Evolutionary conservation across 2,329 filamentous ascomycete species (phyloP).

Genomic region (Mycosphaerella arachidis): DNA sequence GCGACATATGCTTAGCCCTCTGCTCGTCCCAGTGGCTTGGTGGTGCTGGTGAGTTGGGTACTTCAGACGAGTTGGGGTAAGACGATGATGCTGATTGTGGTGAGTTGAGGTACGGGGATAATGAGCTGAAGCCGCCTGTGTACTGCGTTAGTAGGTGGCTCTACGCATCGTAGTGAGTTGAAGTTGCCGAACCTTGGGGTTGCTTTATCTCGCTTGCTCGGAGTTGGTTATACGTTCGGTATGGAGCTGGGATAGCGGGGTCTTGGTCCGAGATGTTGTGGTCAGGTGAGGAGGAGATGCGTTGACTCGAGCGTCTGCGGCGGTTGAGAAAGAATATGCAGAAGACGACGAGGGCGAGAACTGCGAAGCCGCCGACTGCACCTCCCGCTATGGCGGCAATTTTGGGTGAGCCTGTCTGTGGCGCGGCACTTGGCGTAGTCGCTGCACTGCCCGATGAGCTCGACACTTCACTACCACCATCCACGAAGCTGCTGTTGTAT

Average conservation of each 20-base stretch:
- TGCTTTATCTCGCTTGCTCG: not conserved
- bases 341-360: not conserved
- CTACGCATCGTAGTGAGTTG: not conserved
- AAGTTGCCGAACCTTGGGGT: not conserved
- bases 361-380: conserved; percentile 2
- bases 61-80: not conserved
- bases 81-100: not conserved
- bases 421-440: not conserved
- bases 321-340: not conserved
- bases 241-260: not conserved
- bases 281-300: not conserved
- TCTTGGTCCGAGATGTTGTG: not conserved
- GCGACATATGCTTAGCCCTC: not conserved
- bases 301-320: not conserved
- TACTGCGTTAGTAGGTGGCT: not conserved
- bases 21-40: not conserved
- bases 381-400: conserved; percentile 4
- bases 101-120: not conserved
- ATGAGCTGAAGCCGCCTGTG: not conserved
- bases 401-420: not conserved
- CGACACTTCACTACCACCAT: not conserved
- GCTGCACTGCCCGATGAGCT: not conserved
- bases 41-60: not conserved
- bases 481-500: not conserved
- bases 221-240: too few species aligned